These are phyloP conservation scores for Aspergillus chevalieri DNA, from an alignment of 2,329 filamentous ascomycete species.

Conservation along the genomic window DNA sequence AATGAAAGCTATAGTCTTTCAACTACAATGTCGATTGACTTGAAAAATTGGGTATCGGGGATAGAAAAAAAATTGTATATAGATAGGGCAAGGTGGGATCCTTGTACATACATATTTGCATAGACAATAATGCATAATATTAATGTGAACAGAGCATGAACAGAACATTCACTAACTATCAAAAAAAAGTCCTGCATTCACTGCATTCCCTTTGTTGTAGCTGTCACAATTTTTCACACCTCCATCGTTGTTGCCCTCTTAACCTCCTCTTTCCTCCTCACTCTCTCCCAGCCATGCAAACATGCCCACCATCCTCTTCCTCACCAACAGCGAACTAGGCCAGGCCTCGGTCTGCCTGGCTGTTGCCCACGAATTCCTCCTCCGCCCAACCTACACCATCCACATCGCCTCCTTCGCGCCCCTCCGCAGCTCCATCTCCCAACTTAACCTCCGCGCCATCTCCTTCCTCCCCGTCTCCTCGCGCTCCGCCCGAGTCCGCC, in stretches of 20 bases:
- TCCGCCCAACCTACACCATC: slow-evolving; percentile 27
- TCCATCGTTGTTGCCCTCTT: background rate
- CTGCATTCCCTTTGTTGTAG: background rate
- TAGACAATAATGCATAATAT: no score
- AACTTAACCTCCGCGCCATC: slow-evolving; percentile 12
- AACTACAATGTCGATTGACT: no score
- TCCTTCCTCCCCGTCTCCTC: background rate
- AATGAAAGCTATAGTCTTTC: no score
- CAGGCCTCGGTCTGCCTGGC: slow-evolving; percentile 40
- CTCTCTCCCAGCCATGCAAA: background rate
- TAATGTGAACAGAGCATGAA: background rate
- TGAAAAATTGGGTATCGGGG: background rate
- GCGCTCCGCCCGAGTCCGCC: background rate
- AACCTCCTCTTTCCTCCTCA: background rate
- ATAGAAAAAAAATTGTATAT: background rate
- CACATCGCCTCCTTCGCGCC: slow-evolving; percentile 38
- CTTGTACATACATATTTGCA: background rate
- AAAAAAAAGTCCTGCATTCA: background rate
- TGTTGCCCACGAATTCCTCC: slow-evolving; percentile 30
- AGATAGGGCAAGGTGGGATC: background rate
- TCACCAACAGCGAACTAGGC: slow-evolving; percentile 39
- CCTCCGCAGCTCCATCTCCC: slow-evolving; percentile 20
- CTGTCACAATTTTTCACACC: background rate
- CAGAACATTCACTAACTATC: background rate
- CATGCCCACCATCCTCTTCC: slow-evolving; percentile 28